Conservation (phyloP, 257 asterid genomes). For the Misopates orontium region DNA sequence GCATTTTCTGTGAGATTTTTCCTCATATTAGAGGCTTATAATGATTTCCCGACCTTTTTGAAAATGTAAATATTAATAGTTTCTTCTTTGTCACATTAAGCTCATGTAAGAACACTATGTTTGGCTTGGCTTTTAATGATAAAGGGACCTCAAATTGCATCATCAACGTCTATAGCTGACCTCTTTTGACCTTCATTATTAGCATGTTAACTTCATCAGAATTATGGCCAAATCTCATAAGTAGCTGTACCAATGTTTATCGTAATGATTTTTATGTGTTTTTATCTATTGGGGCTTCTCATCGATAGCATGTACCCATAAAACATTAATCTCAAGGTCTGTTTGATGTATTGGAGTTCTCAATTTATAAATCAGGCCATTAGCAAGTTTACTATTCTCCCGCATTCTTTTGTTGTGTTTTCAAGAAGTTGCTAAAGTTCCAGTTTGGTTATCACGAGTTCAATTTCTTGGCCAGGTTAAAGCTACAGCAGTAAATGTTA, state of each 20-base stretch:
- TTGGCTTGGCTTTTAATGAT: too few species aligned
- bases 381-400: background rate
- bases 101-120: too few species aligned
- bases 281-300: background rate
- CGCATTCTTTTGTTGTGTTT: background rate
- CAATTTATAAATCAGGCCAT: background rate
- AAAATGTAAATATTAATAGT: too few species aligned
- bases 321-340: conserved; percentile 2
- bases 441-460: conserved; percentile 6
- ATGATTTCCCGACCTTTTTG: too few species aligned
- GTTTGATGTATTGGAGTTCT: background rate
- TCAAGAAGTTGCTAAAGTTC: conserved; percentile 7
- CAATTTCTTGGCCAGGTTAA: conserved; percentile 62
- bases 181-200: too few species aligned
- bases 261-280: background rate
- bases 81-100: too few species aligned
- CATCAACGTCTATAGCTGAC: too few species aligned
- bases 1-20: too few species aligned
- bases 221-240: too few species aligned
- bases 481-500: conserved; percentile 94
- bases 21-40: too few species aligned
- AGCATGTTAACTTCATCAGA: too few species aligned
- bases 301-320: background rate
- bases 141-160: too few species aligned
- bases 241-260: background rate